Base-by-base conservation (phyloP, 441 rosid genomes). In the Jatropha multifida region DNA sequence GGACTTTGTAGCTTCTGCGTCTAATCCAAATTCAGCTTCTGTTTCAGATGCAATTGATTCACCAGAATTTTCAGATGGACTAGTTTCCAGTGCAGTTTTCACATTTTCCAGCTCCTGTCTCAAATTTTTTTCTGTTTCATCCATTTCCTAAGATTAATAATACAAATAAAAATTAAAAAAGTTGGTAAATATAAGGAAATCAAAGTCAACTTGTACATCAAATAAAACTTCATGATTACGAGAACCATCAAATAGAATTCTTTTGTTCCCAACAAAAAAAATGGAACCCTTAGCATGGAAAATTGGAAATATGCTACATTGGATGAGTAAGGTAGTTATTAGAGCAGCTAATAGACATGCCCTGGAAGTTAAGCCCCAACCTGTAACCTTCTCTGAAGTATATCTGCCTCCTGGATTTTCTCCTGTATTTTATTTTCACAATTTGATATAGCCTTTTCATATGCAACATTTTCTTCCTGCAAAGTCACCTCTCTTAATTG, bases 401-500 rank as follows among this genome's bases (percentile, higher is more conserved):
- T 78, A 73, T 87, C 87, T 26, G 88, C 88, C 83, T 95, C 98
- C 75, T 82, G 88, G 69, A 83, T 65, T 73, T 88, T 92, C 85
- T 91, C 98, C 63, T 86, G 85, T 74, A 90, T 76, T 84, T 85
- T 93, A 40, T 65, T 82, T 81, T 90, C 92, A 76, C 92, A 93
- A 82, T 81, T 81, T 18, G 90, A 87, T 78, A 91, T 83, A 67
- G 99, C 96, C 82, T 87, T 90, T 82, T 88, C 87, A 65, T 90
- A 94, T 23, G 85, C 90, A 71, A 77, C 86, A 73, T 94, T 91
- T 82, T 93, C 98, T 84, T 93, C 92, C 65, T 59, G 82, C 69
- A 91, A 46, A 0, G 89, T 88, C 81, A 85, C 86, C 86, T 94
- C 92, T 83, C 99, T 88, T 87, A 90, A 74, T 77, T 94, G 97